Conservation (phyloP, 2,329 filamentous ascomycete genomes). For the Fusarium sp. region DNA sequence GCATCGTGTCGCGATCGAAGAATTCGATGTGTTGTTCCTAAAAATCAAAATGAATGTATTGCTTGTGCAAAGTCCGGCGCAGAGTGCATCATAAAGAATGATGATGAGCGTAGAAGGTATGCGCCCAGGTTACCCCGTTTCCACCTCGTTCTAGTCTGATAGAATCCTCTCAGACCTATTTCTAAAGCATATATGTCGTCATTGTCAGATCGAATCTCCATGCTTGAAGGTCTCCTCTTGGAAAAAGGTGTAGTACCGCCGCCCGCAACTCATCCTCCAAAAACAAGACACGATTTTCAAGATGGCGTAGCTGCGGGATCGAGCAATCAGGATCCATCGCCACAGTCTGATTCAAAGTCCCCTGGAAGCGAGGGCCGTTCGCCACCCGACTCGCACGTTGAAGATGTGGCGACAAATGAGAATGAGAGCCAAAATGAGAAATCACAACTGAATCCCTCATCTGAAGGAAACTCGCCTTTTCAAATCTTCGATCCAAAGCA, state of each 20-base stretch:
- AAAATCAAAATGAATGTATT: constrained; percentile 61
- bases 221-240: constrained; percentile 63
- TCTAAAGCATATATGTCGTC: constrained; percentile 69
- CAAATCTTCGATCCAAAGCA: constrained; percentile 55
- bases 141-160: background rate
- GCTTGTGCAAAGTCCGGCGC: constrained; percentile 64
- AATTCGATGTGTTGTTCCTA: constrained; percentile 64
- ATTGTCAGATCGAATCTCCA: constrained; percentile 62
- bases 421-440: constrained; percentile 39
- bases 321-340: constrained; percentile 12
- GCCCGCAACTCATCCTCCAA: constrained; percentile 64
- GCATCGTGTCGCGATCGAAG: constrained; percentile 62
- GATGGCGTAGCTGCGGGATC: constrained; percentile 24
- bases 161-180: constrained; percentile 57
- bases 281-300: constrained; percentile 57
- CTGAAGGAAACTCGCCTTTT: constrained; percentile 50
- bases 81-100: constrained; percentile 66
- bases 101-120: constrained; percentile 66
- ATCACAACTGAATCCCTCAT: constrained; percentile 34
- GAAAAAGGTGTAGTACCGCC: constrained; percentile 62
- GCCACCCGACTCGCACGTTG: constrained; percentile 49
- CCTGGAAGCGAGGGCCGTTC: constrained; percentile 45
- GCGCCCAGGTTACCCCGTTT: constrained; percentile 14
- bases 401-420: constrained; percentile 47
- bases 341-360: constrained; percentile 21